Evolutionary conservation across 1,284 basidiomycete genomes (phyloP), one percentile per base, ranked within the genome.

Genomic region (Ustilago hordei): DNA sequence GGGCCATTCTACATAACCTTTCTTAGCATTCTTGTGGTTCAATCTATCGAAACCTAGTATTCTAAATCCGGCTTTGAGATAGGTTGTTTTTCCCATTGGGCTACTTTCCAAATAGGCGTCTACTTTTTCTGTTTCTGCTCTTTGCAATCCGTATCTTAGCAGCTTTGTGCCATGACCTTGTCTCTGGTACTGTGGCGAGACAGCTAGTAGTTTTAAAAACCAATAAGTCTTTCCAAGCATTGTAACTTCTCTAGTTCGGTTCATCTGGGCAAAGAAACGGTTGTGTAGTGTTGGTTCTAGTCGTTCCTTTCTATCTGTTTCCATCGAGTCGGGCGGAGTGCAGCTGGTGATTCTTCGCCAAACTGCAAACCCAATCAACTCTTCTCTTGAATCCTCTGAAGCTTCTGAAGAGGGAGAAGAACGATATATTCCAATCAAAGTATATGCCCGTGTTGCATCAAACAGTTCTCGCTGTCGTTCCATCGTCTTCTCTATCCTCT

Each of bases 31-130:
- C 8, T 19, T 12, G 17, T 70, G 64, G 3, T 60, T 43, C 5
- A 71, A 11, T 9, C 23, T 34, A 17, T 75, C 68, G 15, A 61
- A 43, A 4, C 58, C 64, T 6, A 64, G n/a, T 9, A 71, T 32
- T 35, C 23, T 60, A 47, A 75, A 75, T 1, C 73, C 73, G 1
- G 57, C 55, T 19, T 65, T 68, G 19, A 71, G 54, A 31, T 75
- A 70, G 2, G 61, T 38, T 5, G 47, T 38, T 53, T 57, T 64
- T 0, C 68, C 73, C 64, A 68, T 68, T 7, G 73, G 64, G 53
- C 66, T 69, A 19, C 45, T 53, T 28, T 75, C 73, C 4, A 75
- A n/a, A 54, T 57, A 70, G 2, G 64, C 61, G 13, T 55, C 41
- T 0, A 68, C 13, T 4, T 23, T 28, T 12, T 70, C 38, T 6